Evolutionary conservation across 352 stramenopile genomes (phyloP).

Genomic region (Paralagenidium karlingii): DNA sequence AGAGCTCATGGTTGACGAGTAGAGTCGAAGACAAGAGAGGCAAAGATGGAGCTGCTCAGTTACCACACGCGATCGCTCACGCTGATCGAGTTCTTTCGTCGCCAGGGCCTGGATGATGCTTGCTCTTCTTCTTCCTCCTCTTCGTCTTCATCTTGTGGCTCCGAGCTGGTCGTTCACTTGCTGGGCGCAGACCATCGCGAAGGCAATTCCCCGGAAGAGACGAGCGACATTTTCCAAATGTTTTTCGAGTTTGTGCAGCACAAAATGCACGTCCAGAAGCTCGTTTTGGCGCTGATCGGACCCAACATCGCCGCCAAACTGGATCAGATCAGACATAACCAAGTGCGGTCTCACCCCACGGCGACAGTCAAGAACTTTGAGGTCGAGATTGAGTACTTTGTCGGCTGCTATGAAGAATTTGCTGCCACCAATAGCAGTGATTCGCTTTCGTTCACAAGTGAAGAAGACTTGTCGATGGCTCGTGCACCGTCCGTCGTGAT

Average conservation of each 20-base stretch:
- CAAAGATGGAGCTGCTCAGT: not conserved
- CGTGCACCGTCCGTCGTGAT: slow-evolving; percentile 36
- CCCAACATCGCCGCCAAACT: slow-evolving; percentile 54
- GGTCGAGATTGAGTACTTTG: slow-evolving; percentile 53
- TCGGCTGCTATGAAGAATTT: slow-evolving; percentile 47
- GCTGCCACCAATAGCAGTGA: slow-evolving; percentile 20
- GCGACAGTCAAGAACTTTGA: slow-evolving; percentile 9
- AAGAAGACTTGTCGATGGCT: not conserved
- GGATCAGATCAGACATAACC: slow-evolving; percentile 18
- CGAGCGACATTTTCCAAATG: slow-evolving; percentile 31
- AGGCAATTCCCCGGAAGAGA: slow-evolving; percentile 42
- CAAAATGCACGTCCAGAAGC: slow-evolving; percentile 14
- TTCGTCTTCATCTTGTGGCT: not conserved
- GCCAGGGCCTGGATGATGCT: slow-evolving; percentile 6
- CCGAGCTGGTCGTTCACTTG: slow-evolving; percentile 39
- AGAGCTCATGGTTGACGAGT: no score
- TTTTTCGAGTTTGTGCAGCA: slow-evolving; percentile 23
- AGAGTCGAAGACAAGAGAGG: no score
- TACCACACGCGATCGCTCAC: slow-evolving; percentile 11
- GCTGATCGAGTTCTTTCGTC: slow-evolving; percentile 21
- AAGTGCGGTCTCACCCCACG: slow-evolving; percentile 1
- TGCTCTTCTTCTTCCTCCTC: not conserved
- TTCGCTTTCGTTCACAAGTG: no score
- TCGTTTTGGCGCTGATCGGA: slow-evolving; percentile 55
- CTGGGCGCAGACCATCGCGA: slow-evolving; percentile 69